Percentiles rank a stretch among this genome's conserved stretches.
Conservation (phyloP, 441 rosid species). For the Pelargonium australe region DNA sequence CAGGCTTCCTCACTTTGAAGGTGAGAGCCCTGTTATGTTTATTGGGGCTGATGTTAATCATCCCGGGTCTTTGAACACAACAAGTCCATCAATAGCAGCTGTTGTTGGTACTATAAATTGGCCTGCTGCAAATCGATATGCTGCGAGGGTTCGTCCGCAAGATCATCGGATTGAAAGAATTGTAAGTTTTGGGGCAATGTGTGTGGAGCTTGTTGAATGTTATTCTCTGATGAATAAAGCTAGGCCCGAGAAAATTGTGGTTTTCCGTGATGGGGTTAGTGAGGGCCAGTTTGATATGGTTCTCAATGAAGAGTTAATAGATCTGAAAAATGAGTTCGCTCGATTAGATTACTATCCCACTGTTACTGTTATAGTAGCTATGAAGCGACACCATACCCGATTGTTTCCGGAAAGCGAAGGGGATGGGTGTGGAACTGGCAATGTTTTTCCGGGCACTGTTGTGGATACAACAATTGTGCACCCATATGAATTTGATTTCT, state of each 20-base stretch:
- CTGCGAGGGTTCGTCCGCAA: slow-evolving; percentile 58
- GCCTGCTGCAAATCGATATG: slow-evolving; percentile 70
- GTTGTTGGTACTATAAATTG: slow-evolving; percentile 70
- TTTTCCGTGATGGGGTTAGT: slow-evolving; percentile 81
- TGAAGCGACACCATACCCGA: slow-evolving; percentile 78
- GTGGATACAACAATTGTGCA: slow-evolving; percentile 63
- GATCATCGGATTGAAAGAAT: slow-evolving; percentile 51
- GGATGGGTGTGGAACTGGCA: slow-evolving; percentile 39
- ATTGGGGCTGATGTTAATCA: slow-evolving; percentile 85
- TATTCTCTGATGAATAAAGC: slow-evolving; percentile 34
- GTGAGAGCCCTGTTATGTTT: slow-evolving; percentile 55
- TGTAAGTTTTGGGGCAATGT: slow-evolving; percentile 48
- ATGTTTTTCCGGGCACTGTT: slow-evolving; percentile 69
- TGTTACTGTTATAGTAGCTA: slow-evolving; percentile 62
- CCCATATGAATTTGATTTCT: slow-evolving; percentile 66
- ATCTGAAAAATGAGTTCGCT: slow-evolving; percentile 41
- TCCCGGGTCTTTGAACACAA: slow-evolving; percentile 41
- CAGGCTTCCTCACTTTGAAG: slow-evolving; percentile 35
- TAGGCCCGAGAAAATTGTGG: slow-evolving; percentile 49
- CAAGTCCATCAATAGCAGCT: slow-evolving; percentile 75
- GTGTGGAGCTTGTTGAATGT: slow-evolving; percentile 49
- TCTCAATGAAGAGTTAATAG: slow-evolving; percentile 55
- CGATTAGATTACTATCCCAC: slow-evolving; percentile 40
- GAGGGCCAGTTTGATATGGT: slow-evolving; percentile 87
- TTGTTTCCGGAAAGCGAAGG: slow-evolving; percentile 36